Conservation (phyloP, 2,329 filamentous ascomycete genomes). For the Aquanectria penicillioides region DNA sequence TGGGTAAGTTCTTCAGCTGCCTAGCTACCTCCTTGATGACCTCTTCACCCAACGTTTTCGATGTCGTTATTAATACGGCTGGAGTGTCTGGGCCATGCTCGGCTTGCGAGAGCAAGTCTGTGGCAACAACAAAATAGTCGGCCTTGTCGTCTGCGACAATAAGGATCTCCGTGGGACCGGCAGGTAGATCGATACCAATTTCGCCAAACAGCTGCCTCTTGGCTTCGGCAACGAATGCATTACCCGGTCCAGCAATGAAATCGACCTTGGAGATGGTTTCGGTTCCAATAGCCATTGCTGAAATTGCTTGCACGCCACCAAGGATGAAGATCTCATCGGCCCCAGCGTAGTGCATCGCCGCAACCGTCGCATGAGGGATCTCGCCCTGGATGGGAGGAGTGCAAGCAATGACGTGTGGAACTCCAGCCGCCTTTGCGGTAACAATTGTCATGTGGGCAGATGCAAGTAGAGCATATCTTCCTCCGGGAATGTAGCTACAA, state of each 20-base stretch:
- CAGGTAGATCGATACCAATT: constrained; percentile 17
- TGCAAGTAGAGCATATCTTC: constrained; percentile 5
- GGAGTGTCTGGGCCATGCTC: constrained; percentile 4
- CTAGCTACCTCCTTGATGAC: not conserved
- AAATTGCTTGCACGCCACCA: constrained; percentile 12
- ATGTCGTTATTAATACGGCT: not conserved
- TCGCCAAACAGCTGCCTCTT: constrained; percentile 16
- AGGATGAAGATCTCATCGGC: constrained; percentile 14
- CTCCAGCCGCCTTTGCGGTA: constrained; percentile 16
- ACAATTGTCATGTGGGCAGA: constrained; percentile 17
- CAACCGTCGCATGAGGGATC: constrained; percentile 9
- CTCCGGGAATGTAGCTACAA: not conserved
- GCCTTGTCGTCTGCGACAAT: constrained; percentile 16
- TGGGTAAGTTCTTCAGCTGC: constrained; percentile 2
- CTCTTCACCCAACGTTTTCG: not conserved
- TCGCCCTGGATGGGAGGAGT: constrained; percentile 11
- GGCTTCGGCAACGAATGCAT: constrained; percentile 18
- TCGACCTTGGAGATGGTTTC: constrained; percentile 14
- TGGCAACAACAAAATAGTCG: constrained; percentile 3
- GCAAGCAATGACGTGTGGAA: constrained; percentile 9
- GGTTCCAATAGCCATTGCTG: constrained; percentile 17
- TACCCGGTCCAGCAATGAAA: constrained; percentile 17
- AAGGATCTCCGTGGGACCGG: constrained; percentile 12
- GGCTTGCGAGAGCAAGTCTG: not conserved
- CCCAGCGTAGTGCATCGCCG: constrained; percentile 13